These are phyloP conservation scores for Macroventuria anomochaeta DNA, from an alignment of 2,329 filamentous ascomycete species.

Conservation along the genomic window DNA sequence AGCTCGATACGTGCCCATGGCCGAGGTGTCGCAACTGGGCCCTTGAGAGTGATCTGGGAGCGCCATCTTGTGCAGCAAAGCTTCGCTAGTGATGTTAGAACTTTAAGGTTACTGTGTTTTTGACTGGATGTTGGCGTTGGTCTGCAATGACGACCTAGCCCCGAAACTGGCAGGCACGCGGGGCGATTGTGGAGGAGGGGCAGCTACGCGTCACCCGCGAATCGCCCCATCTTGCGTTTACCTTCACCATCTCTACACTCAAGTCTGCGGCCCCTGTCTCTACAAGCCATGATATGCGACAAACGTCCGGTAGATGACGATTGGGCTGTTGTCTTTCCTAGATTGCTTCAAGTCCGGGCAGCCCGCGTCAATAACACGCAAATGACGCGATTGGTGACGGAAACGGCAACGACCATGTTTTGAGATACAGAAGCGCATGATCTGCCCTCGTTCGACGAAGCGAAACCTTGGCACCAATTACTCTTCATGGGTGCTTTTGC, in stretches of 20 bases:
- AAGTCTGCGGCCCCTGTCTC: no score
- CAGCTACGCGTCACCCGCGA: background rate
- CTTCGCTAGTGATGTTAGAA: no score
- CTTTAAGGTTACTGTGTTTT: no score
- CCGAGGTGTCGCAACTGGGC: constrained; percentile 38
- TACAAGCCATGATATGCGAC: background rate
- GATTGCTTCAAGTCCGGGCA: background rate
- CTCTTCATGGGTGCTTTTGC: no score
- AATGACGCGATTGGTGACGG: background rate
- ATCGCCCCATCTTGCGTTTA: constrained; percentile 1
- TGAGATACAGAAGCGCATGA: background rate
- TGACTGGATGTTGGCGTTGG: background rate
- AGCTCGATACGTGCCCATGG: constrained; percentile 45
- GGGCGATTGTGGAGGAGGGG: constrained; percentile 8
- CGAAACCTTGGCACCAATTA: no score
- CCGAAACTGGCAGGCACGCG: background rate
- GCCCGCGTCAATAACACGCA: background rate
- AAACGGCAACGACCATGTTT: background rate
- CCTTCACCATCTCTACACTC: background rate
- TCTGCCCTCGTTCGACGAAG: background rate
- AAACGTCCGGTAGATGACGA: background rate
- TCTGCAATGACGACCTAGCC: background rate
- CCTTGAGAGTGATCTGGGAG: constrained; percentile 38
- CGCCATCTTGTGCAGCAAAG: constrained; percentile 40
- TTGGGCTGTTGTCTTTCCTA: background rate